These are phyloP conservation scores for Amanita thiersii DNA, from an alignment of 768 basidiomycete species.

Conservation along the genomic window DNA sequence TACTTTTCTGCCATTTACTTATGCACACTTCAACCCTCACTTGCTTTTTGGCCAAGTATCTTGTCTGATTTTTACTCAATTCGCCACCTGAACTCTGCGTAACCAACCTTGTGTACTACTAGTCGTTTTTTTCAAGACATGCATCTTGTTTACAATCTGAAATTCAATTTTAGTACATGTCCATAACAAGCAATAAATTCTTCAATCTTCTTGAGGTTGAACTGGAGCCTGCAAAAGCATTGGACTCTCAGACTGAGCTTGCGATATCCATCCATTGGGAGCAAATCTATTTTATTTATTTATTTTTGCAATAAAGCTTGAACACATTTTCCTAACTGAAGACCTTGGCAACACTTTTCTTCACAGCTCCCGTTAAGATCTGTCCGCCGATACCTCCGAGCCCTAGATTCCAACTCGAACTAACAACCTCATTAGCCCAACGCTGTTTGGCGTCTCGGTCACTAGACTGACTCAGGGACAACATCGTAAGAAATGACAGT, in stretches of 20 bases:
- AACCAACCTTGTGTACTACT: slow-evolving; percentile 1
- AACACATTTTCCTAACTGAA: slow-evolving; percentile 51
- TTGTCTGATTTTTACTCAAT: slow-evolving; percentile 7
- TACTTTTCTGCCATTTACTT: slow-evolving; percentile 9
- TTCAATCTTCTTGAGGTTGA: neutral
- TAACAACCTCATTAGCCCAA: slow-evolving; percentile 74
- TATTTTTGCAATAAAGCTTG: neutral
- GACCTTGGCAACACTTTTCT: slow-evolving; percentile 71
- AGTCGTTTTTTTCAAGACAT: neutral
- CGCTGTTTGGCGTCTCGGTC: slow-evolving; percentile 90
- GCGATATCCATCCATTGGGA: too few species aligned
- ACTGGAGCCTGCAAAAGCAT: too few species aligned
- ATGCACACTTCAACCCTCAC: slow-evolving; percentile 11
- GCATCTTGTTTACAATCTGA: slow-evolving; percentile 1
- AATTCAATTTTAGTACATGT: slow-evolving; percentile 11
- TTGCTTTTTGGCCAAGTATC: slow-evolving; percentile 10
- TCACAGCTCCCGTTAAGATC: slow-evolving; percentile 73
- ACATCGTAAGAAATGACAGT: slow-evolving; percentile 2
- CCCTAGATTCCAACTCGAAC: slow-evolving; percentile 65
- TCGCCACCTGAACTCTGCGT: slow-evolving; percentile 4
- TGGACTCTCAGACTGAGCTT: too few species aligned
- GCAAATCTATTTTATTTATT: too few species aligned
- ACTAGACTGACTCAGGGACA: slow-evolving; percentile 25
- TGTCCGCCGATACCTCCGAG: slow-evolving; percentile 82
- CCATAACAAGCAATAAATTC: slow-evolving; percentile 11